A percentile compares a stretch with the other conserved stretches of the same genome.
Evolutionary conservation across 2,329 filamentous ascomycete species (phyloP).

Genomic region (Diaporthe destruens): DNA sequence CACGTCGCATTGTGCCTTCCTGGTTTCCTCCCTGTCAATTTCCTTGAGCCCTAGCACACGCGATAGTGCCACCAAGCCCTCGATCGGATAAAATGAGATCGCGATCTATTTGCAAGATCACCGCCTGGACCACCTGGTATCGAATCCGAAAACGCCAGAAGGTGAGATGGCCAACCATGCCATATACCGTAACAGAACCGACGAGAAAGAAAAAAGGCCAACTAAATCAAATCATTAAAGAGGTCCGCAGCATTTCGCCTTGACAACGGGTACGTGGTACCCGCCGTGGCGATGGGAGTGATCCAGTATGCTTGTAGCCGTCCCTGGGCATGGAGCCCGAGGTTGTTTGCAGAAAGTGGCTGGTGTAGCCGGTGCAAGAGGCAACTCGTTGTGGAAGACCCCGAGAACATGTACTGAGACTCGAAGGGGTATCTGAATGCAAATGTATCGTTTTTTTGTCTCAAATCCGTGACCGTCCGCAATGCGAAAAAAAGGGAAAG

Average conservation of each 20-base stretch:
- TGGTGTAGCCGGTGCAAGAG: neutral
- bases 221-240: conserved; percentile 38
- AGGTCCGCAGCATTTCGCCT: conserved; percentile 34
- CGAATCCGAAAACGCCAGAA: conserved; percentile 40
- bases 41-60: conserved; percentile 1
- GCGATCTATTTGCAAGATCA: conserved; percentile 34
- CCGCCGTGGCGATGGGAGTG: conserved; percentile 10
- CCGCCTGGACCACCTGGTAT: conserved; percentile 40
- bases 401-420: conserved; percentile 37
- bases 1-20: neutral
- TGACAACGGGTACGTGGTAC: conserved; percentile 1
- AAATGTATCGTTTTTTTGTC: conserved; percentile 41
- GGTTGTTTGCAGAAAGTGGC: neutral
- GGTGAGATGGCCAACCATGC: conserved; percentile 39
- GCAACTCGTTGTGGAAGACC: conserved; percentile 14
- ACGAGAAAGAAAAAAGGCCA: conserved; percentile 44
- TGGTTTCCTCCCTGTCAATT: neutral
- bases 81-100: conserved; percentile 28
- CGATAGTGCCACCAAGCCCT: conserved; percentile 20
- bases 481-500: conserved; percentile 38
- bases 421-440: conserved; percentile 42
- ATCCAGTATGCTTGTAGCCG: conserved; percentile 5
- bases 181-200: conserved; percentile 45
- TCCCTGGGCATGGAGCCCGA: neutral
- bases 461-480: conserved; percentile 41